Evolutionary conservation across 2,329 filamentous ascomycete genomes (phyloP), one percentile per base, ranked within the genome.

Genomic region (Westerdykella sp.): DNA sequence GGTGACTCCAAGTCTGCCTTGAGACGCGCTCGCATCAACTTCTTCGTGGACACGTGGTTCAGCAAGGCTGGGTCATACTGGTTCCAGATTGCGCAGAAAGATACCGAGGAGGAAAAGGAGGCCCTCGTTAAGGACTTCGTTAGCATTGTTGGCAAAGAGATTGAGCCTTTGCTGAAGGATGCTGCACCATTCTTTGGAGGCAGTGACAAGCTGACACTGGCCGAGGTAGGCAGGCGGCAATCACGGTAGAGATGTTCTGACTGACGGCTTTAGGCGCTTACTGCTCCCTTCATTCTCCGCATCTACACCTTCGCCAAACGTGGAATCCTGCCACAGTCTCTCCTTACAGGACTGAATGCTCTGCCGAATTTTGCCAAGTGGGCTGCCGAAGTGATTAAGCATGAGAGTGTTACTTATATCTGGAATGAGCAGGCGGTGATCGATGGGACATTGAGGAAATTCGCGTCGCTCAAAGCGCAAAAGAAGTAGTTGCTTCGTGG

Each of bases 41-140:
- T 87, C 66, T 90, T 93, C 59, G 77, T 79, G 36, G 85, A 89
- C 54, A 76, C 84, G 0, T 89, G 77, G 72, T 72, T 76, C 52
- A 73, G 67, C 57, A 87, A 87, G 62, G 72, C 82, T 40, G 71
- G 76, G 6, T 54, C 69, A 1, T 60, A 69, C 34, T 64, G 77
- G 30, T 69, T 71, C 47, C 73, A 73, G 46, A 60, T 72, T 11
- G 47, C 73, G 43, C 71, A 69, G 5, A 68, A 76, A 1, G 69
- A 73, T 37, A 59, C 55, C 5, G 69, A 76, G 1, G 67, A 70
- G 41, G 57, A 53, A 3, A 65, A 74, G 1, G 71, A 75, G 1
- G 68, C 67, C 2, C 59, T 76, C 3, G 70, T 65, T 0, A 66
- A 75, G 16, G 74, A 75, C 7, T 68, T 79, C n/a, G 69, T 84